Evolutionary conservation across 768 basidiomycete genomes (phyloP), one percentile per base, ranked within the genome.

Genomic region (Botryobasidium botryosum): DNA sequence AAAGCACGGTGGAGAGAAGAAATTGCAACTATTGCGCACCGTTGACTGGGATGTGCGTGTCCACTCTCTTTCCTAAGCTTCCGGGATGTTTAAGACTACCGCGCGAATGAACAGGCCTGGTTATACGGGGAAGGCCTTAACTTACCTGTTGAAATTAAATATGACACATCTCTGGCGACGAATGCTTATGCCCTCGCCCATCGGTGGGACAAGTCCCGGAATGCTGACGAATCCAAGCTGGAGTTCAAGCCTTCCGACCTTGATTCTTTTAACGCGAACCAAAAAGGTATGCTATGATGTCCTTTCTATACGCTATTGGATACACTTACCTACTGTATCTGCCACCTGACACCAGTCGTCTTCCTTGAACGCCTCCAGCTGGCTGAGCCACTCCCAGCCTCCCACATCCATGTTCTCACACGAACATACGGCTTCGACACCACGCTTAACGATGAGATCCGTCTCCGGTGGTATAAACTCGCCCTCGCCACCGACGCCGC

Each of bases 391-490:
- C 68, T 88, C 15, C 82, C 86, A 0, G 57, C 65, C 1, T 44
- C 66, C 0, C 74, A 83, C 52, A 53, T 85, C 32, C 55, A 59
- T 4, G 69, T 72, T 52, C 74, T 91, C 43, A 80, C 72, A 46
- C 44, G 48, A 36, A 58, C 55, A 17, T 86, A 63, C 70, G 43
- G 51, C 10, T 59, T 74, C 48, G 69, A 70, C 15, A 54, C 57
- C n/a, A 74, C 79, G 0, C 52, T 66, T 17, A 91, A 90, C 57
- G 73, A 75, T 13, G 87, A 90, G 56, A 69, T 88, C 42, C 73
- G 83, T 4, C 61, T 77, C 29, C 69, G 85, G 31, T 90, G 81
- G 66, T 88, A 86, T 59, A 68, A 71, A 40, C 60, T 86, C 36
- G 79, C 75, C 1, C 63, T 88, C 15, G 59, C 55, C 0, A 68